Evolutionary conservation across 352 stramenopile genomes (phyloP).

Genomic region (Pythium aquatile): DNA sequence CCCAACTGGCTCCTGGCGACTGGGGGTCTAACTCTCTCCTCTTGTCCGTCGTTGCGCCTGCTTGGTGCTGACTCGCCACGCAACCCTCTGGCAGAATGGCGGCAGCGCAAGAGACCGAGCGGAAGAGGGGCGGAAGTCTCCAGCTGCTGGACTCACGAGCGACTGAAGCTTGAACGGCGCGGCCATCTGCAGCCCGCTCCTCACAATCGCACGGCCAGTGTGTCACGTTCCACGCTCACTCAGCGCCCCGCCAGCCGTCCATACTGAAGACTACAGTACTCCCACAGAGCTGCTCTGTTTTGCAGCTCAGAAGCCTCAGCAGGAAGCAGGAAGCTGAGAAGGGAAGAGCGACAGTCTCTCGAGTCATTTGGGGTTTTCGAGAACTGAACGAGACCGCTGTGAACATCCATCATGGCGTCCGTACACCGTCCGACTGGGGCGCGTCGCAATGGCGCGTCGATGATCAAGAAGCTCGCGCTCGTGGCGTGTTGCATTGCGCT

Average conservation of each 20-base stretch:
- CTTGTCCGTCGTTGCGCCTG: no score
- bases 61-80: background rate
- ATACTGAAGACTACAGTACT: background rate
- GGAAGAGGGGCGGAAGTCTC: constrained; percentile 4
- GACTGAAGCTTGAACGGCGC: background rate
- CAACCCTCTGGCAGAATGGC: constrained; percentile 1
- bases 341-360: background rate
- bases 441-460: background rate
- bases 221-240: background rate
- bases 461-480: constrained; percentile 6
- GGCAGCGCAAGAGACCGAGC: background rate
- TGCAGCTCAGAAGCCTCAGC: background rate
- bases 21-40: no score
- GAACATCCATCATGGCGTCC: constrained; percentile 1
- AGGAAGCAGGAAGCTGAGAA: background rate
- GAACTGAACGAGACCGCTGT: constrained; percentile 1
- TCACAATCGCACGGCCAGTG: constrained; percentile 4
- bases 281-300: background rate
- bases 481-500: background rate
- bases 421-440: background rate
- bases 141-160: background rate
- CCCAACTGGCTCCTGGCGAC: background rate
- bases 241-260: background rate
- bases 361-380: constrained; percentile 4
- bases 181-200: background rate